phyloP scores from a whole-genome alignment of 2,329 filamentous ascomycete genomes.

The Hymenoscyphus infarciens region DNA sequence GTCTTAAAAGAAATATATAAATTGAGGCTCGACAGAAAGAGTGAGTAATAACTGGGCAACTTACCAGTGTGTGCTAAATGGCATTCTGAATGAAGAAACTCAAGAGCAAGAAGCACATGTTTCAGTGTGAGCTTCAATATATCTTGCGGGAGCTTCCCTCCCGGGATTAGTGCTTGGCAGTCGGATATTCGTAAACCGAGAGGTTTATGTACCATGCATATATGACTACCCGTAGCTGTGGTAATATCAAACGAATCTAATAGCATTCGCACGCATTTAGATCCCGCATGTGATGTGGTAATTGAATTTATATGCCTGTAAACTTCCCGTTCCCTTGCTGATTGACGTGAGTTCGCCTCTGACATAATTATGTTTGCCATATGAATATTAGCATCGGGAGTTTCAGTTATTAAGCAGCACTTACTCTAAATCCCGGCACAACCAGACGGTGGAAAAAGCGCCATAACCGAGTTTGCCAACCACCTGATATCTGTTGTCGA shows the following conservation, averaged over 20 bases:
- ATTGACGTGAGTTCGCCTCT: constrained; percentile 7
- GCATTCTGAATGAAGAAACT: constrained; percentile 45
- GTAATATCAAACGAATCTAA: constrained; percentile 38
- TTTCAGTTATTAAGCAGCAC: constrained; percentile 9
- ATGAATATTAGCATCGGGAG: too few relatives aligned
- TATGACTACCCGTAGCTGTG: constrained; percentile 37
- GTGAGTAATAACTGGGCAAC: constrained; percentile 25
- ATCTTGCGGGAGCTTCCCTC: constrained; percentile 14
- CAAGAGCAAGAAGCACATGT: constrained; percentile 40
- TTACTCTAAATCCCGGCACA: constrained; percentile 21
- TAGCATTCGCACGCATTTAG: constrained; percentile 33
- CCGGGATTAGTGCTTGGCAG: constrained; percentile 17
- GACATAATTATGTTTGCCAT: constrained; percentile 23
- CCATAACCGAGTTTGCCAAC: constrained; percentile 25
- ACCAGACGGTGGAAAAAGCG: constrained; percentile 21
- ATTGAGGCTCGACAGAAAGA: constrained; percentile 5
- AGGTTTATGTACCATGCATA: constrained; percentile 40
- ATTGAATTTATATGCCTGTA: constrained; percentile 39
- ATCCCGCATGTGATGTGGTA: constrained; percentile 35
- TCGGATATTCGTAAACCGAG: constrained; percentile 41
- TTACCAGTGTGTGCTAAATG: constrained; percentile 44
- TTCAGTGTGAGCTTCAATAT: constrained; percentile 37
- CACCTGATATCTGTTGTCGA: constrained; percentile 21
- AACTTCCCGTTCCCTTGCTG: constrained; percentile 35
- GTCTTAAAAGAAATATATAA: constrained; percentile 25